Base-by-base conservation (phyloP, 1,284 basidiomycete genomes). In the Papiliotrema laurentii region DNA sequence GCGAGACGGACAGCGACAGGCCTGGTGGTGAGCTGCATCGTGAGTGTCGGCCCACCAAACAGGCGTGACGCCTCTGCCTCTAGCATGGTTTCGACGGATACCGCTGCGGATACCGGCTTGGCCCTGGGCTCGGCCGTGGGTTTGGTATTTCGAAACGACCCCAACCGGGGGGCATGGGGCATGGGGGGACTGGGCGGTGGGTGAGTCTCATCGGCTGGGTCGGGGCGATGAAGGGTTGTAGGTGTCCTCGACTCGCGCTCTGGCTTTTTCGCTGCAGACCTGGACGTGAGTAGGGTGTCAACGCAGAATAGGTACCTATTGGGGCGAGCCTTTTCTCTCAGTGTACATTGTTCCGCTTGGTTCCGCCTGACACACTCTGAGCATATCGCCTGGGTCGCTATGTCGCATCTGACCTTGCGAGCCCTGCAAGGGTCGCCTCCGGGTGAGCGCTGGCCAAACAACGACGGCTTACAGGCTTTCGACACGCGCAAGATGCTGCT, bases 401-500 rank as follows among this genome's bases (percentile, higher is more conserved):
- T 56, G 25, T 56, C 49, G 41, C 55, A 56, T 39, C 48, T 42
- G 3, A 49, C 53, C 49, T 56, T 56, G 10, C 55, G 41, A 6
- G 28, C 30, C 34, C 55, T 22, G 38, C 55, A 56, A 19, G 55
- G 55, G 21, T 56, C 55, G 31, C 54, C 46, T 53, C 27, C 4
- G 18, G 30, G 3, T 22, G 7, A 30, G 19, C 26, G 14, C 14
- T 19, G 3, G 14, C 26, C 21, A 16, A 16, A 3, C n/a, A n/a
- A 19, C 6, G 19, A 40, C 18, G 7, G 33, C 42, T 33, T 18
- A 33, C 43, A 45, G 22, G 43, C 43, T 35, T 45, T 45, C 22
- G 43, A 43, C 11, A 43, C 31, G 6, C 42, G n/a, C 28, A 30
- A 31, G 27, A 43, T 43, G 14, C 42, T 30, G 11, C n/a, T 33